Percentiles rank a stretch among this genome's conserved stretches.
Evolutionary conservation across 2,329 filamentous ascomycete species (phyloP).

Genomic region (Cladosporium sp.): DNA sequence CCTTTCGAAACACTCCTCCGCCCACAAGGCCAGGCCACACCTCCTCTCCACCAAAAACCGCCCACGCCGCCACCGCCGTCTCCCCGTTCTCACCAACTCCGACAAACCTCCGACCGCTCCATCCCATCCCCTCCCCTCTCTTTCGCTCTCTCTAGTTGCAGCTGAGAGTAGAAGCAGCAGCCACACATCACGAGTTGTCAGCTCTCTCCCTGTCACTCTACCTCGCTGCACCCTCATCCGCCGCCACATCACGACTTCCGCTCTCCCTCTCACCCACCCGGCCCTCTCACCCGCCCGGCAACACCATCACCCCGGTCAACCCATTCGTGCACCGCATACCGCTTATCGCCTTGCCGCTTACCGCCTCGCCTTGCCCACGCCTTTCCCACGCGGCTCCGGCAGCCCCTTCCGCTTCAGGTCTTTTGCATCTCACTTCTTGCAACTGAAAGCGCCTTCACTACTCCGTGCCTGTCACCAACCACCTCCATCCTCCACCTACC

Average conservation of each 20-base stretch:
- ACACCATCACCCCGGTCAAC: neutral
- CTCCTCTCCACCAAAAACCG: neutral
- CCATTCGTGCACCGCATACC: neutral
- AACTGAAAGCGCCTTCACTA: neutral
- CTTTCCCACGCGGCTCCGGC: conserved; percentile 6
- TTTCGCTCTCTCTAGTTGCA: no score
- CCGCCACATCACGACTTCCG: neutral
- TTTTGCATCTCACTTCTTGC: conserved; percentile 8
- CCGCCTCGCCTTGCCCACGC: neutral
- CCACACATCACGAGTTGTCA: neutral
- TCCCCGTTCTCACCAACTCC: neutral
- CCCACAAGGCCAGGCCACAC: neutral
- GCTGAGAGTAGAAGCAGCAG: no score
- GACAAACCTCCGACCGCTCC: neutral
- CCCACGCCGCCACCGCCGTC: neutral
- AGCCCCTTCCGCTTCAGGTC: conserved; percentile 9
- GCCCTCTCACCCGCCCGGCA: neutral
- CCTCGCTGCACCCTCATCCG: neutral
- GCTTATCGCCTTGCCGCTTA: no score
- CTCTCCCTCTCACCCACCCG: neutral
- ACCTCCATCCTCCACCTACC: conserved; percentile 6
- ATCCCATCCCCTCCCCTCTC: neutral
- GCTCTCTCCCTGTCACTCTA: neutral
- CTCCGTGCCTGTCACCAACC: neutral
- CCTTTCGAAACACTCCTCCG: neutral